Conservation (phyloP, 2,329 filamentous ascomycete genomes). For the Corniculantispora saksenae region DNA sequence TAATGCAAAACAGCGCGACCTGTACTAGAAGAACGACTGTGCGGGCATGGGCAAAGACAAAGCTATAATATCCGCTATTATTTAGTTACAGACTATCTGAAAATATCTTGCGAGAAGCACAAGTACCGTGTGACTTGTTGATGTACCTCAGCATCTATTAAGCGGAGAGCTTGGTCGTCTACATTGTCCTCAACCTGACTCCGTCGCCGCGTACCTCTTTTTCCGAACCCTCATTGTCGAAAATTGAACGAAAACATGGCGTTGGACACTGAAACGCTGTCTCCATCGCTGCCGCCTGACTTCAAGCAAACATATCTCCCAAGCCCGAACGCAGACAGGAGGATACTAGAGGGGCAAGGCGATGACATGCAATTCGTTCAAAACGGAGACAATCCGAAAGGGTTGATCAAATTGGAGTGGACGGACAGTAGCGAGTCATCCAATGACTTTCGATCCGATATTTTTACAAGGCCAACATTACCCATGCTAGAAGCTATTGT, state of each 20-base stretch:
- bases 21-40: not conserved
- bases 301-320: not conserved
- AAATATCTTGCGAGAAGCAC: too few relatives aligned
- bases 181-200: not conserved
- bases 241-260: not conserved
- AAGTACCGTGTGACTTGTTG: too few relatives aligned
- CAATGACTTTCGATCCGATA: slow-evolving; percentile 16
- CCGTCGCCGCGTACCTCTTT: not conserved
- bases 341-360: not conserved
- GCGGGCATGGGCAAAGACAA: not conserved
- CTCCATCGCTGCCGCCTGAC: not conserved
- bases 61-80: too few relatives aligned
- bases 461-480: slow-evolving; percentile 17
- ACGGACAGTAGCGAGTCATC: not conserved
- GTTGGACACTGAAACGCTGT: not conserved
- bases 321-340: not conserved
- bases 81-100: too few relatives aligned
- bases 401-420: not conserved
- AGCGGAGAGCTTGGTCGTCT: too few relatives aligned
- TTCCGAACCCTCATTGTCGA: too few relatives aligned
- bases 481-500: slow-evolving; percentile 19
- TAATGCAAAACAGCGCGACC: not conserved
- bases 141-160: too few relatives aligned
- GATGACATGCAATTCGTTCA: too few relatives aligned
- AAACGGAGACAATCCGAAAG: not conserved